phyloP scores from a whole-genome alignment of 75 land plant species.

The Isoetes taiwanensis region DNA sequence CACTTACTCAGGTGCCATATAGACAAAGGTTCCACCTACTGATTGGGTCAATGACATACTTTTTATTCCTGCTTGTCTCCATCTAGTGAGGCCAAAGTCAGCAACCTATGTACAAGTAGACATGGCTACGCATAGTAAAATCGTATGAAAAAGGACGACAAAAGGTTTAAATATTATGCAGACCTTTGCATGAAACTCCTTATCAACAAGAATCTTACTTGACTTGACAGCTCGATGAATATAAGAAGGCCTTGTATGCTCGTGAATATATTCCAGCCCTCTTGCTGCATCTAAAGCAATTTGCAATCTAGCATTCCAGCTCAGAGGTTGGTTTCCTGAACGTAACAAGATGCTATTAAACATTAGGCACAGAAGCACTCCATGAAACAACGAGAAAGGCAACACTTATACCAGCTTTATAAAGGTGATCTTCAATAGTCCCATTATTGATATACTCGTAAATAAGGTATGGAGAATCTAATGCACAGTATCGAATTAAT shows the following conservation, averaged over 20 bases:
- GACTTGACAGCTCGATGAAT: conserved; percentile 65
- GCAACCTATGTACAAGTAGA: conserved; percentile 5
- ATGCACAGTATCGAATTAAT: conserved; percentile 19
- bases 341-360: not conserved
- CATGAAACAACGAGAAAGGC: not conserved
- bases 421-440: conserved; percentile 14
- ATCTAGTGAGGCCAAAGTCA: conserved; percentile 3
- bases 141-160: not conserved
- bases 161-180: not conserved
- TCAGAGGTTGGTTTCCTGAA: not conserved
- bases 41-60: not conserved
- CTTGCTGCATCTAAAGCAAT: conserved; percentile 23
- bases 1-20: conserved; percentile 12
- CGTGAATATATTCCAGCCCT: conserved; percentile 29
- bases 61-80: not conserved
- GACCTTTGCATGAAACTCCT: conserved; percentile 30
- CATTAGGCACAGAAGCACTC: not conserved
- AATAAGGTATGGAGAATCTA: conserved; percentile 11
- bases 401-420: not conserved
- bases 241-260: conserved; percentile 23
- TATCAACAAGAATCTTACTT: conserved; percentile 49
- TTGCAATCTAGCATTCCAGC: not conserved
- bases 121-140: not conserved
- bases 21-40: not conserved
- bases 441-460: conserved; percentile 22